Evolutionary conservation across 495 filamentous ascomycete species (phyloP).

Genomic region (Platismatia glauca): DNA sequence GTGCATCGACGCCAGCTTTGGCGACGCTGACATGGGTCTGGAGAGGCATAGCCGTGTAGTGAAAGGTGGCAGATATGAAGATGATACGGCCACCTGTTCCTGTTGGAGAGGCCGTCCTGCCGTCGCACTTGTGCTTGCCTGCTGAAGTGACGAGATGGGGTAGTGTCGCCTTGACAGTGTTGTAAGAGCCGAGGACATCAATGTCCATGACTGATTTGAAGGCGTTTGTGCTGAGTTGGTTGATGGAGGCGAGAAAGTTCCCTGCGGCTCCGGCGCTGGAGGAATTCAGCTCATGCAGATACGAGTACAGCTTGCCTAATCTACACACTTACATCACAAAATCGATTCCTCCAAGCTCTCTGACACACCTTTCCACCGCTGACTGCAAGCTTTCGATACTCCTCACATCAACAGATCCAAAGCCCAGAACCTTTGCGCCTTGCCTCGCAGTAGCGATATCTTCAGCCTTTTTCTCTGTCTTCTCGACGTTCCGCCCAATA

Average conservation of each 20-base stretch:
- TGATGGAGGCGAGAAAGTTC: slow-evolving; percentile 88
- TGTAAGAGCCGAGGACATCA: slow-evolving; percentile 85
- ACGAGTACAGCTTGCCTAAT: not conserved
- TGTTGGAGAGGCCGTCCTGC: slow-evolving; percentile 27
- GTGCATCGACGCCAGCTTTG: slow-evolving; percentile 82
- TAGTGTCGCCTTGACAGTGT: slow-evolving; percentile 86
- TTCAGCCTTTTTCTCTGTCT: slow-evolving; percentile 69
- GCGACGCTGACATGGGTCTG: slow-evolving; percentile 82
- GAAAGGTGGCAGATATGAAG: slow-evolving; percentile 80
- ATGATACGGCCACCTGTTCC: slow-evolving; percentile 77
- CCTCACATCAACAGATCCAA: slow-evolving; percentile 79
- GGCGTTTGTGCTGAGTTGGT: slow-evolving; percentile 71
- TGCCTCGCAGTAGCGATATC: slow-evolving; percentile 70
- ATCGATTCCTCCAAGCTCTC: slow-evolving; percentile 79
- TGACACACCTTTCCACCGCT: slow-evolving; percentile 68
- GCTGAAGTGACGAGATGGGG: slow-evolving; percentile 70
- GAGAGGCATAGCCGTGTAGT: slow-evolving; percentile 75
- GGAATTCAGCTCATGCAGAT: not conserved
- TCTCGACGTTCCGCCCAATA: slow-evolving; percentile 80
- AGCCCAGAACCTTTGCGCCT: slow-evolving; percentile 75
- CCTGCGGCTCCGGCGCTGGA: slow-evolving; percentile 84
- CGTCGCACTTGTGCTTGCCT: slow-evolving; percentile 45
- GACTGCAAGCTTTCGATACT: slow-evolving; percentile 55
- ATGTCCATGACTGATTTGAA: slow-evolving; percentile 97
- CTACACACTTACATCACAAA: slow-evolving; percentile 68